Base-by-base conservation (phyloP, 352 stramenopile genomes). In the Blastocystis sp. region DNA sequence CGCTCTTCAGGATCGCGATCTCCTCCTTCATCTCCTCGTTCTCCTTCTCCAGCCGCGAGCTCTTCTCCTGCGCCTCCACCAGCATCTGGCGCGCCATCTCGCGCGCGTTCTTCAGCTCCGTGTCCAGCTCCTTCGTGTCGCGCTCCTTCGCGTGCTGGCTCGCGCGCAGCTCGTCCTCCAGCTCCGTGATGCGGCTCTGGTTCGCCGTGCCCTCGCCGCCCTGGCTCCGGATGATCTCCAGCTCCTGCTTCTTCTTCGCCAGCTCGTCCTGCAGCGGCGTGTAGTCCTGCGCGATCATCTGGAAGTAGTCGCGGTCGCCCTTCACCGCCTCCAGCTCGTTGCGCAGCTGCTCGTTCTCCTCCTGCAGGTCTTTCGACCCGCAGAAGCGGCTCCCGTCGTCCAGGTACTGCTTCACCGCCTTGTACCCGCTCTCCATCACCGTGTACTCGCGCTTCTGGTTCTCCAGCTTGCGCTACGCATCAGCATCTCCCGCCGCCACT, bases 401-500 rank as follows among this genome's bases (percentile, higher is more conserved):
- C 42, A 84, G 17, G 34, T 84, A 84, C 74, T 68, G 54, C n/a
- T 68, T 40, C 7, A 84, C 74, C 21, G 74, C 74, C 40, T 57
- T 69, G 28, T 84, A 84, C 0, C 74, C 74, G 48, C 54, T 84
- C 52, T 84, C 74, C 54, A 84, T 84, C 74, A 69, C 57, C 14
- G 21, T 38, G 61, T 84, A 70, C 38, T 84, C 66, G 48, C 74
- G 74, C 19, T 34, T 17, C 54, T 69, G n/a, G 1, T 84, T 57
- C n/a, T 68, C 74, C n/a, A 84, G 38, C 24, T 70, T 34, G 40
- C 34, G 28, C 74, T 84, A 52, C 54, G 14, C 19, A 38, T 84
- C n/a, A 69, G 6, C 24, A 2, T 28, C 1, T 14, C 17, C 0
- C 6, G 11, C 17, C 0, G 28, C 7, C 21, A n/a, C 42, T 81